phyloP scores from a whole-genome alignment of 441 rosid genomes.

The Macaranga tanarius region DNA sequence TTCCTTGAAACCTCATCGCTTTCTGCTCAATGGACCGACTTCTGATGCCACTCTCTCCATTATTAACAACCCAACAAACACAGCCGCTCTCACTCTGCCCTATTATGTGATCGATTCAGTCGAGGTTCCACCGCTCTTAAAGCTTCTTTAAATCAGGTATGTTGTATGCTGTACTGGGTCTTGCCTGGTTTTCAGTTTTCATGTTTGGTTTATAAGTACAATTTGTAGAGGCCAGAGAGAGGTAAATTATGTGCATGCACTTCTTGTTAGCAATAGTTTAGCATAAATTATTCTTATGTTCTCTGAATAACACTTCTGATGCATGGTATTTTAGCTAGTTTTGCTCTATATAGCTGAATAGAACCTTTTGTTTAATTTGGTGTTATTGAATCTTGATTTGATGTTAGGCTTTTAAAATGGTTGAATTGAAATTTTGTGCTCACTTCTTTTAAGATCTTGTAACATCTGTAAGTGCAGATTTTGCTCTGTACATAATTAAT shows the following conservation, averaged over 20 bases:
- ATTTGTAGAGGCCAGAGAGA: no score
- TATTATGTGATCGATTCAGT: not conserved
- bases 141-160: no score
- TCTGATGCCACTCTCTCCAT: not conserved
- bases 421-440: no score
- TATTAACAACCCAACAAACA: not conserved
- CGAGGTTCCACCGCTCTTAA: not conserved
- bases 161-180: not conserved
- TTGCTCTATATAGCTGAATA: no score
- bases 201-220: no score
- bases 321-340: not conserved
- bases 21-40: not conserved
- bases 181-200: not conserved
- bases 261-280: no score
- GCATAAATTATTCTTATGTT: not conserved
- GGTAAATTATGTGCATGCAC: no score
- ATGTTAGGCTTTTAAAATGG: no score
- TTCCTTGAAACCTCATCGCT: not conserved
- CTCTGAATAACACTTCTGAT: not conserved
- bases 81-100: not conserved
- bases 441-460: no score
- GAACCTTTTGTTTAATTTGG: no score
- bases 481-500: not conserved
- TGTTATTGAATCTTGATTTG: no score
- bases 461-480: no score